phyloP scores from a whole-genome alignment of 139 green algal species.

The Spirogloea muscicola region DNA sequence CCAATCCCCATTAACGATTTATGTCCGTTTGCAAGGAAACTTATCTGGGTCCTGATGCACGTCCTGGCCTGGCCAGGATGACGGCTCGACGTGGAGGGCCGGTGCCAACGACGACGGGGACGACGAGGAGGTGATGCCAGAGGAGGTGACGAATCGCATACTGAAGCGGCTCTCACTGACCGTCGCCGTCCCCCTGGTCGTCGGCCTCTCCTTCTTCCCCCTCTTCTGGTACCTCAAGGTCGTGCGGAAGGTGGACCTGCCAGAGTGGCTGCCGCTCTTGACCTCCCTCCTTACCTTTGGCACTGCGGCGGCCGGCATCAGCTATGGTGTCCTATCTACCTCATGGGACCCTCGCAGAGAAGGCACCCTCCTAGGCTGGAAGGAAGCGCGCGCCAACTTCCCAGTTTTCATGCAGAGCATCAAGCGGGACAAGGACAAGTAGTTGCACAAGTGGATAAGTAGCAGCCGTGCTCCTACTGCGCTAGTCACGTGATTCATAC shows the following conservation, averaged over 20 bases:
- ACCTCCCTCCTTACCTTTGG: conserved; percentile 30
- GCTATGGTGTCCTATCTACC: conserved; percentile 46
- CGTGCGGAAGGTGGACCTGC: conserved; percentile 46
- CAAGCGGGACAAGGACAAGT: conserved; percentile 34
- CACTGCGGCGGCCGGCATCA: conserved; percentile 33
- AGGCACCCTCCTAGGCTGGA: conserved; percentile 30
- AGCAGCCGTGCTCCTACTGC: too few relatives aligned
- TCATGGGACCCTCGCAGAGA: conserved; percentile 39
- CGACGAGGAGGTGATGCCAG: conserved; percentile 37
- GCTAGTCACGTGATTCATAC: too few relatives aligned
- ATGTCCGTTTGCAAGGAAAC: too few relatives aligned
- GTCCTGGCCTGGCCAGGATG: too few relatives aligned
- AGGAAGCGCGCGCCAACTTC: conserved; percentile 38
- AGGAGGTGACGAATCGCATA: conserved; percentile 50
- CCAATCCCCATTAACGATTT: too few relatives aligned
- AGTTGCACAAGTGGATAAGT: too few relatives aligned
- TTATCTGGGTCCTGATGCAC: too few relatives aligned
- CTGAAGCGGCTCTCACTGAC: conserved; percentile 32
- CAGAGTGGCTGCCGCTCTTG: conserved; percentile 39
- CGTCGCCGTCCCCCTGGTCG: conserved; percentile 32
- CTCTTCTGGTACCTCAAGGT: conserved; percentile 52
- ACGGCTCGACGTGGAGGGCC: too few relatives aligned
- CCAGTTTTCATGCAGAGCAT: conserved; percentile 28
- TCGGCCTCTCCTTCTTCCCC: conserved; percentile 46
- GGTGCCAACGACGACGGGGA: too few relatives aligned